These are phyloP conservation scores for Claviceps citrina DNA, from an alignment of 2,329 filamentous ascomycete species.

Conservation along the genomic window DNA sequence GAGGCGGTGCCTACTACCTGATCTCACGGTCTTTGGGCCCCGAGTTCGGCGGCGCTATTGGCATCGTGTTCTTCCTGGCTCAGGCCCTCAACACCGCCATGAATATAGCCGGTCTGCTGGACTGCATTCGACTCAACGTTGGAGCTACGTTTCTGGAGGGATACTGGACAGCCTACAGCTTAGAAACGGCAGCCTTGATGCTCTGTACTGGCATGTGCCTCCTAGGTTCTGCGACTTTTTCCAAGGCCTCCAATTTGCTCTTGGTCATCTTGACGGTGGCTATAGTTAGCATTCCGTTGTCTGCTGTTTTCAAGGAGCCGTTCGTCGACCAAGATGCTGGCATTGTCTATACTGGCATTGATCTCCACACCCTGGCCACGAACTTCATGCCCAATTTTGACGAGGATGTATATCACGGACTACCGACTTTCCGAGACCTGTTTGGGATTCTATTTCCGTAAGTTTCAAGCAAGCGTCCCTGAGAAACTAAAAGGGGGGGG, in stretches of 20 bases:
- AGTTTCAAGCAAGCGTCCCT: slow-evolving; percentile 3
- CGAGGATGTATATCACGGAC: slow-evolving; percentile 44
- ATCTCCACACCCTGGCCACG: slow-evolving; percentile 49
- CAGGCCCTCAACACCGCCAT: slow-evolving; percentile 74
- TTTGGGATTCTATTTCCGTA: slow-evolving; percentile 74
- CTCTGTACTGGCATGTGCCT: slow-evolving; percentile 62
- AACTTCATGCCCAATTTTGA: slow-evolving; percentile 59
- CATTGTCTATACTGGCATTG: slow-evolving; percentile 67
- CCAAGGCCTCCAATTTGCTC: slow-evolving; percentile 63
- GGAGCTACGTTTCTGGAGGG: slow-evolving; percentile 50
- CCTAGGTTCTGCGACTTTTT: slow-evolving; percentile 65
- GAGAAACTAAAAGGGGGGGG: too few relatives aligned
- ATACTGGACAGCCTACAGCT: slow-evolving; percentile 63
- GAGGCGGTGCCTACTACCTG: slow-evolving; percentile 76
- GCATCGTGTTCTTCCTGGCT: slow-evolving; percentile 80
- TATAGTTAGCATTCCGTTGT: slow-evolving; percentile 69
- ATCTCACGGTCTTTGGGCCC: slow-evolving; percentile 76
- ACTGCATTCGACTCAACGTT: slow-evolving; percentile 66
- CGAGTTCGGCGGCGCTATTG: slow-evolving; percentile 80
- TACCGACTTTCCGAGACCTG: slow-evolving; percentile 61
- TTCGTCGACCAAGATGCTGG: slow-evolving; percentile 48
- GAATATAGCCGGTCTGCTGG: slow-evolving; percentile 74
- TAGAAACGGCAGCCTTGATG: slow-evolving; percentile 55
- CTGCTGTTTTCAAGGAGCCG: slow-evolving; percentile 51
- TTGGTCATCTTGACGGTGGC: slow-evolving; percentile 55